Conservation (phyloP, 2,329 filamentous ascomycete genomes). For the Talaromyces sp. region DNA sequence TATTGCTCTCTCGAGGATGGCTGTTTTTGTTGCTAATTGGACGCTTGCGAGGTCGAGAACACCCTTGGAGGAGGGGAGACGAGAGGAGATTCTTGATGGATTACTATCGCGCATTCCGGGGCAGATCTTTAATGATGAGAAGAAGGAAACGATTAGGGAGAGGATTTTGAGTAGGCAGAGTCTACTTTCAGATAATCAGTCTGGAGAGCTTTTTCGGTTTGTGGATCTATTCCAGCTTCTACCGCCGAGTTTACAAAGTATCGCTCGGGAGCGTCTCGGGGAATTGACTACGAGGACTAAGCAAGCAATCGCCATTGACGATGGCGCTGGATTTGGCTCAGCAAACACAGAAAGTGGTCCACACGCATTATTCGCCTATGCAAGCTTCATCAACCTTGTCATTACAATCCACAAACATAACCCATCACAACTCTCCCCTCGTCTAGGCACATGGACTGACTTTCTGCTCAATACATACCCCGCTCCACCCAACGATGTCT, state of each 20-base stretch:
- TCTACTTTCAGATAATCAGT: conserved; percentile 29
- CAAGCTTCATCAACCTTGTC: conserved; percentile 37
- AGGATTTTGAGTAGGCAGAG: conserved; percentile 35
- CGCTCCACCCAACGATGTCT: conserved; percentile 32
- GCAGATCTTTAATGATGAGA: conserved; percentile 30
- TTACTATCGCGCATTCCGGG: conserved; percentile 34
- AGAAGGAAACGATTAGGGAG: conserved; percentile 25
- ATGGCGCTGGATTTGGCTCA: conserved; percentile 22
- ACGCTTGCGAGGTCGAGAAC: conserved; percentile 37
- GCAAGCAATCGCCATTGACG: conserved; percentile 10
- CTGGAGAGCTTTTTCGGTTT: conserved; percentile 38
- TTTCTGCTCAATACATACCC: conserved; percentile 38
- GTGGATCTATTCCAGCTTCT: conserved; percentile 33
- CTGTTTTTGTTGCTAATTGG: conserved; percentile 42
- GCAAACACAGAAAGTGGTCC: conserved; percentile 12
- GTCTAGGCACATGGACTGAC: conserved; percentile 37
- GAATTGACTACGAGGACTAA: neutral
- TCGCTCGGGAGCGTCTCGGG: conserved; percentile 21
- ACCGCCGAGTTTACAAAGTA: conserved; percentile 28
- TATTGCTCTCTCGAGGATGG: conserved; percentile 40
- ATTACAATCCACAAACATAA: conserved; percentile 27
- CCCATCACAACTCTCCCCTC: conserved; percentile 28
- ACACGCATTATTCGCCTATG: conserved; percentile 29
- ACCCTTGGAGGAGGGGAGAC: conserved; percentile 26
- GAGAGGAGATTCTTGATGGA: conserved; percentile 30